Percentiles rank a stretch among this genome's conserved stretches.
These are phyloP conservation scores for Suillus sp. DNA, from an alignment of 768 basidiomycete species.

Conservation along the genomic window DNA sequence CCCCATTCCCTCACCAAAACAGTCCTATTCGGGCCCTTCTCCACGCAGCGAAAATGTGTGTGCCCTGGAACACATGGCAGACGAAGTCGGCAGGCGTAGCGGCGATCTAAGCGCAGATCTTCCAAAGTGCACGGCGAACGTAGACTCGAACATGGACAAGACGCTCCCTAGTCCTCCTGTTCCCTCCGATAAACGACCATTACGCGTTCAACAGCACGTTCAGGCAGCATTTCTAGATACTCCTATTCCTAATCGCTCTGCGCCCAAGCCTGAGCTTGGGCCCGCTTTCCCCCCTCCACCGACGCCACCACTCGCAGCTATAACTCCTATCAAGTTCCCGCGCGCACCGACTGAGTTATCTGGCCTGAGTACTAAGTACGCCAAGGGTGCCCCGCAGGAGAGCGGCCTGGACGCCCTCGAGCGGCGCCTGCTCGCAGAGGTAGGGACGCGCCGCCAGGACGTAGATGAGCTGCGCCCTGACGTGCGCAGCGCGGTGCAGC, in stretches of 20 bases:
- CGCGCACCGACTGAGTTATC: constrained; percentile 35
- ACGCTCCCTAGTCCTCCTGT: constrained; percentile 63
- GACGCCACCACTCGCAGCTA: constrained; percentile 54
- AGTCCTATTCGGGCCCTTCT: constrained; percentile 39
- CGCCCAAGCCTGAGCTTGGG: constrained; percentile 19
- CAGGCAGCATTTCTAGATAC: constrained; percentile 34
- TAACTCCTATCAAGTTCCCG: constrained; percentile 36
- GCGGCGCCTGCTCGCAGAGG: constrained; percentile 64
- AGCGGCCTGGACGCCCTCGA: constrained; percentile 77
- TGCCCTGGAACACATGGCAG: constrained; percentile 73
- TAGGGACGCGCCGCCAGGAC: constrained; percentile 62
- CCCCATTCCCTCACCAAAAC: constrained; percentile 68
- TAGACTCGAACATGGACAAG: constrained; percentile 45
- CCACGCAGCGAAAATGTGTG: constrained; percentile 53
- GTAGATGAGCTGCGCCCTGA: constrained; percentile 32
- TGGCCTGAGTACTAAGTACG: constrained; percentile 26
- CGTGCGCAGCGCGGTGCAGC: constrained; percentile 40
- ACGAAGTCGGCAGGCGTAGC: constrained; percentile 43
- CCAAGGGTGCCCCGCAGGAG: constrained; percentile 34
- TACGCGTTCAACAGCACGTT: constrained; percentile 25
- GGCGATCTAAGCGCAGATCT: constrained; percentile 31
- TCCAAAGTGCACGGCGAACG: constrained; percentile 25
- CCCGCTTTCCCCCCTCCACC: constrained; percentile 37
- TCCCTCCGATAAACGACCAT: constrained; percentile 42
- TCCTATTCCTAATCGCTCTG: constrained; percentile 14